phyloP scores from a whole-genome alignment of 108 stramenopile genomes.

The Cyclotella atomus region DNA sequence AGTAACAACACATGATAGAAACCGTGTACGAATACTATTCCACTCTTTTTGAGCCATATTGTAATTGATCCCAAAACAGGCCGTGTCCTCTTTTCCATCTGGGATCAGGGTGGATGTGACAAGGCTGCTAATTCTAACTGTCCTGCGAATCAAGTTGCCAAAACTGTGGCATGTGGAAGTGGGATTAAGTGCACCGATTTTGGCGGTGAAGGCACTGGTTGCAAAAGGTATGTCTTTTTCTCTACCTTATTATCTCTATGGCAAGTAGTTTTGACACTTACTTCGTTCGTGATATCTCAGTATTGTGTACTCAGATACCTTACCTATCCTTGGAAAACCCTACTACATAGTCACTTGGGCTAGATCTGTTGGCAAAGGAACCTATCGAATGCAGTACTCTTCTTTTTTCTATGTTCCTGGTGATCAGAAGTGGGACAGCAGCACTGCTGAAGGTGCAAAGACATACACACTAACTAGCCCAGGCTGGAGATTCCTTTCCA shows the following conservation, averaged over 20 bases:
- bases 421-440: neutral
- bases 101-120: slow-evolving; percentile 5
- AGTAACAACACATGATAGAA: too few relatives aligned
- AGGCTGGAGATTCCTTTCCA: neutral
- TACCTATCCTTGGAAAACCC: neutral
- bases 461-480: neutral
- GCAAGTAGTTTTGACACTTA: too few relatives aligned
- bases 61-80: neutral
- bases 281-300: too few relatives aligned
- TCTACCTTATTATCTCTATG: too few relatives aligned
- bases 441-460: neutral
- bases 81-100: neutral
- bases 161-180: neutral
- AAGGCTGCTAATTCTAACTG: neutral
- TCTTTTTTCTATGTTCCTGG: slow-evolving; percentile 3
- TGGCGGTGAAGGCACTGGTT: slow-evolving; percentile 2
- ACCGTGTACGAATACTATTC: too few relatives aligned
- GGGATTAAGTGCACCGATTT: neutral
- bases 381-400: neutral
- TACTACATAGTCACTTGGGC: neutral
- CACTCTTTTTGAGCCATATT: neutral
- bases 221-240: neutral
- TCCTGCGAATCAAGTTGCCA: neutral
- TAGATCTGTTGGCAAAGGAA: neutral
- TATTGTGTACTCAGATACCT: neutral